Base-by-base conservation (phyloP, 2,329 filamentous ascomycete species). In the Cladosporium sphaerospermum region DNA sequence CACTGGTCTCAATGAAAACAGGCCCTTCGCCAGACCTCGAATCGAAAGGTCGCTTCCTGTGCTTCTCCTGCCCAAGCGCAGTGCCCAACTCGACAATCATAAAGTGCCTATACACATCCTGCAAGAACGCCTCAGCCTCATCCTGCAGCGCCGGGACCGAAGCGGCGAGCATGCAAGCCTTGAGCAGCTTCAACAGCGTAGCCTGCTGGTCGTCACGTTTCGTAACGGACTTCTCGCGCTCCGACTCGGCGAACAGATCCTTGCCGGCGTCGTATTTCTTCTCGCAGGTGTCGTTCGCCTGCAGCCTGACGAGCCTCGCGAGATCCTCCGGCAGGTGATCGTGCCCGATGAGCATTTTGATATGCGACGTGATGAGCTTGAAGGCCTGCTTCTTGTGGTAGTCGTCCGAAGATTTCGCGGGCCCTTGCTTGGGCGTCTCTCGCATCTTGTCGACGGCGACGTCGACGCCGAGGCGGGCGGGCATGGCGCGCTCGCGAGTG, bases 301-400 rank as follows among this genome's bases (percentile, higher is more conserved):
- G 89, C 4, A 97, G 78, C 34, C 93, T 85, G 44, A 99, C 80
- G 8, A 95, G 77, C 42, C 88, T 82, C 3, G 89, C 84, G 58
- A 97, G 81, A 59, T 99, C 92, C 7, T 99, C 93, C 0, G 92
- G 92, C 10, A 97, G 75, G 62, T 80, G 86, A 64, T 99, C 93
- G 56, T 83, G 83, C 3, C 93, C 93, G 54, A 99, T 86, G 52
- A 92, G 83, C 32, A 99, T 76, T 73, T 97, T 99, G 49, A 96
- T 76, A 63, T 97, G 91, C 0, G 90, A 81, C 60, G 86, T 89
- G 64, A 99, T 84, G 62, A 97, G 79, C 56, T 90, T 84, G 60
- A 96, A 83, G 0, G 95, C 89, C 70, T 99, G 90, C 65, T 88
- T 87, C 73, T 97, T 97, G 75, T 99, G 96, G 68, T 88, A 93